Base-by-base conservation (phyloP, 768 basidiomycete species). In the Xerocomus potaroensis region DNA sequence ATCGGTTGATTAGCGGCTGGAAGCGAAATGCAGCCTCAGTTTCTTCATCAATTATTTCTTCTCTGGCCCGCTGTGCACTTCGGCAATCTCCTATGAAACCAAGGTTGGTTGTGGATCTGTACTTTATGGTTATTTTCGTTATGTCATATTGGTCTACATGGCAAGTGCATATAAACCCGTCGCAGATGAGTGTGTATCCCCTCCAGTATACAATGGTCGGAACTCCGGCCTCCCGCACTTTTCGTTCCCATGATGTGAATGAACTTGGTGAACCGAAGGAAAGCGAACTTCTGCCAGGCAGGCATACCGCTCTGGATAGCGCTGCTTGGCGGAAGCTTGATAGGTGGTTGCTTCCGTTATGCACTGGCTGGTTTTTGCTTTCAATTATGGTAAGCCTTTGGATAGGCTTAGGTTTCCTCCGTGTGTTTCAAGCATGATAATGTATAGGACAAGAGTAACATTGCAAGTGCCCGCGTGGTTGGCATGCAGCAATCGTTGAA, bases 401-500 rank as follows among this genome's bases (percentile, higher is more conserved):
- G 14, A 23, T 15, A 16, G n/a, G n/a, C n/a, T 21, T 23, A 18
- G 24, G 23, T n/a, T 41, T 12, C 46, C 26, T 21, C 23, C 15
- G 15, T 21, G 19, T 21, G 6, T 24, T 8, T 22, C 18, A 32
- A 36, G 15, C 14, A 6, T 19, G 5, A 24, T 27, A 3, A 35
- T 40, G 23, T 19, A 18, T 29, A 59, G 77, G 35, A 75, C 37
- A 49, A 49, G n/a, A 63, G 53, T 29, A 79, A 81, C 55, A 69
- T 81, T 26, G 77, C 72, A 15, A 81, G 81, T 55, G 82, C 81
- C 19, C 72, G 75, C 11, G 70, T 83, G 3, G 83, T 78, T 8
- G 81, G 82, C 5, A 60, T 85, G 50, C 78, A 81, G 55, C 72
- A 62, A 16, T 72, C 78, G 34, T 59, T 84, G 32, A 66, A 18